Percentiles rank a stretch among this genome's conserved stretches.
These are phyloP conservation scores for Aspergillus bridgeri DNA, from an alignment of 495 filamentous ascomycete genomes.

Conservation along the genomic window DNA sequence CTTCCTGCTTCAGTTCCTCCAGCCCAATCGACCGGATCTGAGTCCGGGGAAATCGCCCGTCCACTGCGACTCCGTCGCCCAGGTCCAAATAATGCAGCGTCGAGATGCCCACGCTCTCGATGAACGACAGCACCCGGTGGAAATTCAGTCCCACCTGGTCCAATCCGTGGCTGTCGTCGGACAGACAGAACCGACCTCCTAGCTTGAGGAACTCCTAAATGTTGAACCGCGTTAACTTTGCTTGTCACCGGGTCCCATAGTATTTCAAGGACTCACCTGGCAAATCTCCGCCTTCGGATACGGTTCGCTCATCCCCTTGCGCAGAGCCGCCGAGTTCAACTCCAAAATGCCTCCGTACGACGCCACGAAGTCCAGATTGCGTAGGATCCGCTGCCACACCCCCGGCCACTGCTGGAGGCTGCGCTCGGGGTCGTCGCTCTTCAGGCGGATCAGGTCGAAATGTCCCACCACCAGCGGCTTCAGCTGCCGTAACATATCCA, in stretches of 20 bases:
- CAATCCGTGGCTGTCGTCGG: conserved; percentile 86
- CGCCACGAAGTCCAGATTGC: conserved; percentile 70
- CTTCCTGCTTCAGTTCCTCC: conserved; percentile 24
- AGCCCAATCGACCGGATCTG: conserved; percentile 23
- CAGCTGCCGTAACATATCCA: conserved; percentile 70
- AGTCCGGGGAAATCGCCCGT: conserved; percentile 42
- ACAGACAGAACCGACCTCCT: conserved; percentile 80
- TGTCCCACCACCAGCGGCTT: conserved; percentile 83
- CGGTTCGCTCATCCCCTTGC: conserved; percentile 87
- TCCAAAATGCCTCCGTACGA: conserved; percentile 80
- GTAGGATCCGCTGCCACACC: conserved; percentile 69
- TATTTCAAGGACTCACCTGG: conserved; percentile 50
- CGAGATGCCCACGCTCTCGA: conserved; percentile 45
- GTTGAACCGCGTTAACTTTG: conserved; percentile 4
- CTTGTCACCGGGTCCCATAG: neutral
- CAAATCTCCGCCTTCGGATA: conserved; percentile 82
- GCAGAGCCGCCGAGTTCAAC: conserved; percentile 77
- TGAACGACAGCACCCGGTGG: conserved; percentile 55
- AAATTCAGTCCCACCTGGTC: conserved; percentile 75
- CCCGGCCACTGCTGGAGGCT: conserved; percentile 50
- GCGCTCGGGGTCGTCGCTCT: conserved; percentile 62
- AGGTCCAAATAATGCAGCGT: conserved; percentile 40
- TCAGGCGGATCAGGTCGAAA: conserved; percentile 85
- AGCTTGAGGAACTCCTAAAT: conserved; percentile 54
- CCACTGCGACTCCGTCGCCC: conserved; percentile 18